Percentiles rank a stretch among this genome's conserved stretches.
Conservation (phyloP, 139 green algal species). For the Trebouxia sp. region DNA sequence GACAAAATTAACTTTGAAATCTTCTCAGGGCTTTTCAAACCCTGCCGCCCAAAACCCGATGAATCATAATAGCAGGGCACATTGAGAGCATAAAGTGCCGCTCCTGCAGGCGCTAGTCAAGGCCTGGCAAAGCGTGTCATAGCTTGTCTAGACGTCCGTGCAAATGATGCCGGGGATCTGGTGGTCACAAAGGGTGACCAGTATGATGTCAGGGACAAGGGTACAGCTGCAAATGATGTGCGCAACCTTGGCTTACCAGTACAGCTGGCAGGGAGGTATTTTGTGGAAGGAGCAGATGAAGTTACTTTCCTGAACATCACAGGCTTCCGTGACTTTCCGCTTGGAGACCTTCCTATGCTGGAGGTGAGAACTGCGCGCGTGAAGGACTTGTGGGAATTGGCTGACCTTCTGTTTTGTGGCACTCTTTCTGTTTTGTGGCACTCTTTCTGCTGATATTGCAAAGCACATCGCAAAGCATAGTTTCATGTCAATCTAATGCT, state of each 20-base stretch:
- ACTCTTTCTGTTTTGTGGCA: too few species aligned
- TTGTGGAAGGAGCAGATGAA: slow-evolving; percentile 95
- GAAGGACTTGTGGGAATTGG: not conserved
- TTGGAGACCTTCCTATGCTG: slow-evolving; percentile 96
- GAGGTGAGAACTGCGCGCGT: slow-evolving; percentile 61
- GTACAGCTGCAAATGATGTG: slow-evolving; percentile 40
- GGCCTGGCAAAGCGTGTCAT: slow-evolving; percentile 95
- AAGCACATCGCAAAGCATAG: too few species aligned
- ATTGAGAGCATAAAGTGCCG: too few species aligned
- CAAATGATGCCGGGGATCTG: slow-evolving; percentile 95
- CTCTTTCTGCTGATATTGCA: too few species aligned
- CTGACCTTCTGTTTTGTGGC: not conserved
- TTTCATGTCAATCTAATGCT: too few species aligned
- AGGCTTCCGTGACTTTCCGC: slow-evolving; percentile 89
- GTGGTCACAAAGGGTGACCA: slow-evolving; percentile 94
- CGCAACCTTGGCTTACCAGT: slow-evolving; percentile 91
- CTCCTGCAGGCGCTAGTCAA: slow-evolving; percentile 25
- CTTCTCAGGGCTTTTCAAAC: too few species aligned
- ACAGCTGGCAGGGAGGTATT: slow-evolving; percentile 83
- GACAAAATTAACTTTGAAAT: too few species aligned
- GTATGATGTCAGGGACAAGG: slow-evolving; percentile 96
- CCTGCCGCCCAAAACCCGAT: too few species aligned
- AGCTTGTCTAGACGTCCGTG: slow-evolving; percentile 95
- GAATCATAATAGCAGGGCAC: too few species aligned
- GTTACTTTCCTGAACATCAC: slow-evolving; percentile 99